Percentiles rank a stretch among this genome's conserved stretches.
phyloP scores from a whole-genome alignment of 2,329 filamentous ascomycete genomes.

The Aureobasidium vineae region DNA sequence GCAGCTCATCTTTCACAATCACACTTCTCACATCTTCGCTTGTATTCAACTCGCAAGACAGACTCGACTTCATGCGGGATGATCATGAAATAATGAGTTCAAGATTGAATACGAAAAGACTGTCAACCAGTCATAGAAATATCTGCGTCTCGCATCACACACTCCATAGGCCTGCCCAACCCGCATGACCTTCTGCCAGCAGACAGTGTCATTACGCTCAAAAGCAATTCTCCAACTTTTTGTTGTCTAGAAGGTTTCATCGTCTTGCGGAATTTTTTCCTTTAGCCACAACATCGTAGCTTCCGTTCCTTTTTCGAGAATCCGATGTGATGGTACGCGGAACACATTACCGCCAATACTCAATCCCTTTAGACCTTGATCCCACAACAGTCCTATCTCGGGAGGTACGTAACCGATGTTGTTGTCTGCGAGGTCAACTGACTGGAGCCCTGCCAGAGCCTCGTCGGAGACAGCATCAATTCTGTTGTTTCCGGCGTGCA shows the following conservation, averaged over 20 bases:
- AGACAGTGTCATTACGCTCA: constrained; percentile 3
- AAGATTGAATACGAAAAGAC: background rate
- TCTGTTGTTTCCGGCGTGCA: constrained; percentile 77
- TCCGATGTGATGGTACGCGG: constrained; percentile 77
- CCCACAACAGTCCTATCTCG: constrained; percentile 72
- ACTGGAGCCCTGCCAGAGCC: constrained; percentile 68
- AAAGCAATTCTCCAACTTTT: background rate
- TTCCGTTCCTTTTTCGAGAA: constrained; percentile 84
- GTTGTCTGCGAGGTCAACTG: constrained; percentile 80
- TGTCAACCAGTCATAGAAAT: background rate
- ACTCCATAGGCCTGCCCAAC: background rate
- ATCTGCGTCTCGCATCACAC: background rate
- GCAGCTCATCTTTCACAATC: background rate
- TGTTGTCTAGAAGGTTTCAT: constrained; percentile 27
- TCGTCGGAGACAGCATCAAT: constrained; percentile 67
- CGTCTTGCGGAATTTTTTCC: constrained; percentile 61
- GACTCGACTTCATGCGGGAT: background rate
- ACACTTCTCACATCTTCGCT: background rate
- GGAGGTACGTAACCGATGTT: constrained; percentile 80
- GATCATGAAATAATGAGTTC: background rate
- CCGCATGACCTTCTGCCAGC: constrained; percentile 17
- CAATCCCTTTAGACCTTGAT: constrained; percentile 62
- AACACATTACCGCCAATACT: constrained; percentile 86
- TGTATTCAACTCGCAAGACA: background rate
- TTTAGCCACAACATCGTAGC: constrained; percentile 77